These are phyloP conservation scores for Colletotrichum abscissum DNA, from an alignment of 2,329 filamentous ascomycete genomes.

Conservation along the genomic window DNA sequence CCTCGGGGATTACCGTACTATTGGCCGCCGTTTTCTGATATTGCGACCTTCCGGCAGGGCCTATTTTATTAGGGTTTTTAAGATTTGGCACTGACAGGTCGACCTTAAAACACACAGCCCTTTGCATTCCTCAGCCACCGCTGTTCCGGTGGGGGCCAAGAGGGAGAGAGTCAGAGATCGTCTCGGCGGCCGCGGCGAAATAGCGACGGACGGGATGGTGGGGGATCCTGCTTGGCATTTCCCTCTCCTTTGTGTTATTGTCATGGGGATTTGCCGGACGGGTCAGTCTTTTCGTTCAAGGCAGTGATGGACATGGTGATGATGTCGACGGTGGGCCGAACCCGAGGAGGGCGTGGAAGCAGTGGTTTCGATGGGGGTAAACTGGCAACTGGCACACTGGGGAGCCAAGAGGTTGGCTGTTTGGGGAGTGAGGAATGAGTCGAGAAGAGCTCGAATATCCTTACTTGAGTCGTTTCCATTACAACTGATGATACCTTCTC, in stretches of 20 bases:
- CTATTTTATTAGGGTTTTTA: constrained; percentile 4
- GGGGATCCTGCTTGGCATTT: not conserved
- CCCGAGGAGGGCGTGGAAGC: not conserved
- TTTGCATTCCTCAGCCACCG: not conserved
- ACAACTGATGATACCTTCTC: not conserved
- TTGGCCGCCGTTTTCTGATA: not conserved
- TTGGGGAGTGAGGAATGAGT: not conserved
- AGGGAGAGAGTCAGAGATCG: not conserved
- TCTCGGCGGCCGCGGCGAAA: not conserved
- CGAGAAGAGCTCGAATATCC: not conserved
- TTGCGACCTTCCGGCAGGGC: not conserved
- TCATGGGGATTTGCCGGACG: not conserved
- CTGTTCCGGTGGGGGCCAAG: not conserved
- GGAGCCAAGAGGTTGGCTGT: not conserved
- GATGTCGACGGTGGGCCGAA: constrained; percentile 18
- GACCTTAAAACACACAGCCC: constrained; percentile 4
- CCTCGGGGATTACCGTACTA: not conserved
- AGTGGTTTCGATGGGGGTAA: not conserved
- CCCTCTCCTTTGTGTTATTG: not conserved
- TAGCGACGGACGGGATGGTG: not conserved
- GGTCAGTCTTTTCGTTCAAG: not conserved
- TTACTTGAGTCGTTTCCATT: not conserved
- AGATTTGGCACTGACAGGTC: constrained; percentile 9
- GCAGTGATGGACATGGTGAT: not conserved
- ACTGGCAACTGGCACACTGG: not conserved